A percentile compares a stretch with the other conserved stretches of the same genome.
Conservation (phyloP, 805 yeast species). For the Maudiozyma pseudohumilis region DNA sequence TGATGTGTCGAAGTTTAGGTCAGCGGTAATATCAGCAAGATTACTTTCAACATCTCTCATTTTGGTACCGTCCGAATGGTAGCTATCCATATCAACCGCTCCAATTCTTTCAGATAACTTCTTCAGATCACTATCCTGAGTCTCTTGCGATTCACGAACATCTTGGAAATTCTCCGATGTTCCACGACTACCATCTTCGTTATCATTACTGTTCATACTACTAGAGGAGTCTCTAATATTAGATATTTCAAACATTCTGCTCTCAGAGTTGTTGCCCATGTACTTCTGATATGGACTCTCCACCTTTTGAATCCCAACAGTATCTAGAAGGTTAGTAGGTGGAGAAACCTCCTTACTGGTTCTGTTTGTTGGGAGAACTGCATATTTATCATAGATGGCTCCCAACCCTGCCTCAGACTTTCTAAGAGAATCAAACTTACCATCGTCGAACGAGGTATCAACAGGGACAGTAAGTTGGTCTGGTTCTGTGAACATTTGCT, state of each 20-base stretch:
- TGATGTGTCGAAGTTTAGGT: slow-evolving; percentile 3
- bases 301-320: neutral
- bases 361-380: neutral
- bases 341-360: neutral
- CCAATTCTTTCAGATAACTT: slow-evolving; percentile 17
- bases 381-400: slow-evolving; percentile 4
- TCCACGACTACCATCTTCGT: slow-evolving; percentile 5
- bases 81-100: slow-evolving; percentile 10
- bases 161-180: slow-evolving; percentile 4
- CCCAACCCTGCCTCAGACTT: slow-evolving; percentile 4
- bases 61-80: neutral
- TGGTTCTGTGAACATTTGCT: too few species aligned
- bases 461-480: too few species aligned
- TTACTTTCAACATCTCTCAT: neutral
- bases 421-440: neutral
- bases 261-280: slow-evolving; percentile 14
- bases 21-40: slow-evolving; percentile 1
- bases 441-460: neutral
- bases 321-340: neutral
- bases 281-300: slow-evolving; percentile 23
- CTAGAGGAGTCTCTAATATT: slow-evolving; percentile 18
- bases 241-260: slow-evolving; percentile 17
- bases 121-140: slow-evolving; percentile 6
- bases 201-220: slow-evolving; percentile 9
- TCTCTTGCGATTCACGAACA: neutral